These are phyloP conservation scores for Thielaviopsis punctulata DNA, from an alignment of 2,329 filamentous ascomycete species.

Conservation along the genomic window DNA sequence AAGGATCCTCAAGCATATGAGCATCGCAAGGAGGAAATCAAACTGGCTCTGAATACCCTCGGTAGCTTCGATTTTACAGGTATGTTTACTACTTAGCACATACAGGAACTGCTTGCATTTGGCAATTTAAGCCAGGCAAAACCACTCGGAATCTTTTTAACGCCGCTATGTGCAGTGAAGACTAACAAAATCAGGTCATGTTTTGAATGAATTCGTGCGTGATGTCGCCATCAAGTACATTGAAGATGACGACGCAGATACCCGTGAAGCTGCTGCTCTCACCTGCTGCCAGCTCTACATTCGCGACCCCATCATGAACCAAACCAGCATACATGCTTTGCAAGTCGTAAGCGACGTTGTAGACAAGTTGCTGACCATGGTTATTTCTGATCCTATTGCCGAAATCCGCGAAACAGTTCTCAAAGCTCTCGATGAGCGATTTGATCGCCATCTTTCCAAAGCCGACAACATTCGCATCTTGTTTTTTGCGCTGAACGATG, in stretches of 20 bases:
- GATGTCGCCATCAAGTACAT: constrained; percentile 98
- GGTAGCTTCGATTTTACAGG: constrained; percentile 88
- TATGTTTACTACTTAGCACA: too few species aligned
- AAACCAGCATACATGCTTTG: constrained; percentile 91
- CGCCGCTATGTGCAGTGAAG: not conserved
- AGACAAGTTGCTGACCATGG: constrained; percentile 86
- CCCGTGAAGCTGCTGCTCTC: constrained; percentile 81
- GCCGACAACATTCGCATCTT: constrained; percentile 92
- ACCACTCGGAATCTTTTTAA: constrained; percentile 1
- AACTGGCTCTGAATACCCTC: constrained; percentile 80
- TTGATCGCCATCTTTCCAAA: constrained; percentile 91
- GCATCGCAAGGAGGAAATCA: constrained; percentile 68
- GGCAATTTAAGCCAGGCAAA: constrained; percentile 10
- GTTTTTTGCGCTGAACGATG: constrained; percentile 90
- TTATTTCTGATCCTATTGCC: constrained; percentile 78
- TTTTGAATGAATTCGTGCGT: constrained; percentile 94
- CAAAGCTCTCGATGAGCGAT: constrained; percentile 75
- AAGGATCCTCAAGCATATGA: constrained; percentile 73
- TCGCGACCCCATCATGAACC: constrained; percentile 90
- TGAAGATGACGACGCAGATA: constrained; percentile 85
- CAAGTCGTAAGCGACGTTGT: constrained; percentile 97
- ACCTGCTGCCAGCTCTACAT: constrained; percentile 98
- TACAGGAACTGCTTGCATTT: constrained; percentile 13
- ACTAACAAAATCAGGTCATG: constrained; percentile 38
- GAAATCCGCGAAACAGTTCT: constrained; percentile 81